Base-by-base conservation (phyloP, 2,329 filamentous ascomycete species). In the Verticillium longisporum region DNA sequence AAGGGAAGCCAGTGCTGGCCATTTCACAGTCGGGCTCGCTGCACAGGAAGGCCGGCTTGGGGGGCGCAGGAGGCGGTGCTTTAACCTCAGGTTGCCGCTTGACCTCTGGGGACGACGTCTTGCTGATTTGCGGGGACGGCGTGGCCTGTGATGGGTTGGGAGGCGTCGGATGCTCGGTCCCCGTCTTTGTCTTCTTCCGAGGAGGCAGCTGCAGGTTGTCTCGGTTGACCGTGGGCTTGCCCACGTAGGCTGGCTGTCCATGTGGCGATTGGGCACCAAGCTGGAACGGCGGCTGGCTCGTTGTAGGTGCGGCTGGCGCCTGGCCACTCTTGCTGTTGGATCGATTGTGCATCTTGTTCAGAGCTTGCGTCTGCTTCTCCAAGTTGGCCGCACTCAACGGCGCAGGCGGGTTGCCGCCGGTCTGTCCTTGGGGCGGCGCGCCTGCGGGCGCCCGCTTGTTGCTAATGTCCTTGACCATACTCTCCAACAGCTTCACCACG, bases 231-330 rank as follows among this genome's bases (percentile, higher is more conserved):
- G 79, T 75, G 1, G 80, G 75, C 69, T 78, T 81, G 69, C 73
- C 76, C 55, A 81, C 79, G 64, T 86, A 86, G 6, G 75, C 78
- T 1, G 85, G 85, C 61, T 83, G 81, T 13, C 84, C 85, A 64
- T 85, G 82, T 36, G 86, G 85, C 6, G 85, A 87, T 9, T 78
- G 74, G 18, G 78, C 80, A 13, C 80, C 80, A 61, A 87, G 79
- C 32, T 76, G 73, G 69, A 85, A 86, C 0, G 84, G 84, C 15
- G 84, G 80, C 64, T 86, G 83, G 14, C 79, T 68, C 1, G 80
- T 80, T 0, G 83, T 87, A 15, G 85, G 84, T 10, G 85, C 83
- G 13, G 83, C 77, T 3, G 84, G 83, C 0, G 80, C 73, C 63
- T 82, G 79, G 9, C 74, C 76, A 9, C 73, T 73, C 68, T 81